Evolutionary conservation across 768 basidiomycete species (phyloP).

Genomic region (Cystobasidium onofrii): DNA sequence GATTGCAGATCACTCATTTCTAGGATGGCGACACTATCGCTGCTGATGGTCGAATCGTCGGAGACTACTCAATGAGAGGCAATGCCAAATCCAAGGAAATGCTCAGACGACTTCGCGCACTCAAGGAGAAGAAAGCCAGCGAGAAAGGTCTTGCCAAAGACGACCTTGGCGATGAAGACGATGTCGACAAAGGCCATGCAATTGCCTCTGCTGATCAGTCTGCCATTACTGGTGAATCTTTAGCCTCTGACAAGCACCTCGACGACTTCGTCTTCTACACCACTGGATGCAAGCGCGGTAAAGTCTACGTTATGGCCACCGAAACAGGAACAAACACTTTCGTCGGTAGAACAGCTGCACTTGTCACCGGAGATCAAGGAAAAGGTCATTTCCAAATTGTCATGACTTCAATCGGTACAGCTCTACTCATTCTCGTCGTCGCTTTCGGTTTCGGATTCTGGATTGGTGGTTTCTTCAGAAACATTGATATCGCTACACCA

Average conservation of each 20-base stretch:
- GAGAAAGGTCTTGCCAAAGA: conserved; percentile 31
- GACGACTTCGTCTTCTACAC: conserved; percentile 51
- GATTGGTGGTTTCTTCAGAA: conserved; percentile 48
- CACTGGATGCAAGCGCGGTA: conserved; percentile 46
- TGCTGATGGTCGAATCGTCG: conserved; percentile 50
- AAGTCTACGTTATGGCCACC: conserved; percentile 47
- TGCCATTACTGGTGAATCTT: conserved; percentile 45
- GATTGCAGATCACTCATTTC: not conserved
- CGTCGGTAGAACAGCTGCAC: conserved; percentile 50
- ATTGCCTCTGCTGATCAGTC: conserved; percentile 50
- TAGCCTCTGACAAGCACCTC: conserved; percentile 51
- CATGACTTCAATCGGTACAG: conserved; percentile 48
- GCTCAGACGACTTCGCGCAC: conserved; percentile 40
- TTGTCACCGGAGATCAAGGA: conserved; percentile 47
- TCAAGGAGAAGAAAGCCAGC: conserved; percentile 22
- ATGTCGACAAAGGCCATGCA: conserved; percentile 48
- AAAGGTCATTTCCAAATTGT: conserved; percentile 52
- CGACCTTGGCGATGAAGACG: conserved; percentile 44
- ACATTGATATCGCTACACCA: conserved; percentile 48
- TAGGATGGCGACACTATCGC: conserved; percentile 51
- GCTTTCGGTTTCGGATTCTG: conserved; percentile 49
- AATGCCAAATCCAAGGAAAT: conserved; percentile 43
- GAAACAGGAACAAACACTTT: conserved; percentile 48
- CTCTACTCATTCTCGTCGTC: conserved; percentile 50
- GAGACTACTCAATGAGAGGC: conserved; percentile 48